Conservation (phyloP, 495 filamentous ascomycete genomes). For the Tricharina praecox region DNA sequence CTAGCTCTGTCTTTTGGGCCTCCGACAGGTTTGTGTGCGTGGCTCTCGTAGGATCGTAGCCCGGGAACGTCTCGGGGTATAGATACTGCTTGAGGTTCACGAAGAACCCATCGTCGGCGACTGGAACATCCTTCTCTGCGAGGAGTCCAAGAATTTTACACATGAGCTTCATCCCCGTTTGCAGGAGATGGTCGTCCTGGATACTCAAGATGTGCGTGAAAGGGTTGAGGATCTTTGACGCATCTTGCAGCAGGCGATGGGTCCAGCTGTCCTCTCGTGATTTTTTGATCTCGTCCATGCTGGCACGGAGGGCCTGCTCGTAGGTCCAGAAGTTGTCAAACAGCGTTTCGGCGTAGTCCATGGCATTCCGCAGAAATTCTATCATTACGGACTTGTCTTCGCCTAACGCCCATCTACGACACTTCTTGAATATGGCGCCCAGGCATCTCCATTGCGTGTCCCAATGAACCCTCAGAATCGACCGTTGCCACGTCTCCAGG, state of each 20-base stretch:
- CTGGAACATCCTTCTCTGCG: conserved; percentile 22
- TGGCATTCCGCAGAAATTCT: conserved; percentile 82
- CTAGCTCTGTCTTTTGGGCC: conserved; percentile 23
- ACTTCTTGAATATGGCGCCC: conserved; percentile 63
- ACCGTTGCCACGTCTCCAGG: conserved; percentile 41
- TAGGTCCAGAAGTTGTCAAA: conserved; percentile 39
- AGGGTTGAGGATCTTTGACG: conserved; percentile 17
- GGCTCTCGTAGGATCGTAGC: conserved; percentile 10
- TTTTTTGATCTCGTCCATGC: conserved; percentile 11
- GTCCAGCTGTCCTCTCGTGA: conserved; percentile 16
- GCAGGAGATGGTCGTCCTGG: conserved; percentile 24
- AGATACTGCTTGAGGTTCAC: conserved; percentile 18
- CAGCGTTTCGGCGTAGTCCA: conserved; percentile 74
- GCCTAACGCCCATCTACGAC: conserved; percentile 58
- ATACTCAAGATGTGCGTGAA: conserved; percentile 22
- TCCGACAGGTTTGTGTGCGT: conserved; percentile 23
- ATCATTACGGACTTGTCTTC: conserved; percentile 60
- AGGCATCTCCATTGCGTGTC: conserved; percentile 59
- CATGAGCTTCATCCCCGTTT: conserved; percentile 23
- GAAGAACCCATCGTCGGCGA: conserved; percentile 20
- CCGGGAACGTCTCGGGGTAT: conserved; percentile 16
- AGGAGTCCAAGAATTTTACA: conserved; percentile 25
- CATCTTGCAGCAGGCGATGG: conserved; percentile 21
- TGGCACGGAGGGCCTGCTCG: conserved; percentile 22
- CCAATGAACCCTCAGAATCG: conserved; percentile 61